Percentiles rank a stretch among this genome's conserved stretches.
Conservation (phyloP, 1,139 yeast species). For the Pichia sp. region DNA sequence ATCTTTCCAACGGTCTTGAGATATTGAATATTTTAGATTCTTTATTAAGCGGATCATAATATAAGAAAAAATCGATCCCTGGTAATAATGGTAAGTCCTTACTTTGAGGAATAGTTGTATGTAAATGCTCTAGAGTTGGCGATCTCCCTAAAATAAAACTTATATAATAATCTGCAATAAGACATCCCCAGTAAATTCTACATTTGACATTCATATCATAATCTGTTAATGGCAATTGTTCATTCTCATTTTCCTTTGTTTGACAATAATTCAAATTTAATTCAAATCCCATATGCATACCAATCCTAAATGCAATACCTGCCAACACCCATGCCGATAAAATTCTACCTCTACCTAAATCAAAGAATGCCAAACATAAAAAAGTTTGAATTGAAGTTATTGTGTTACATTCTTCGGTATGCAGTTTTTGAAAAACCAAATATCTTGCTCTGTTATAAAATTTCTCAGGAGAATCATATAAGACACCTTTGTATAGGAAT, state of each 20-base stretch:
- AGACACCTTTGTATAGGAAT: constrained; percentile 4
- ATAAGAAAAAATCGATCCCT: constrained; percentile 10
- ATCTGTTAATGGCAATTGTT: constrained; percentile 2
- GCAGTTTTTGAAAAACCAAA: constrained; percentile 8
- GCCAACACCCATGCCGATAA: constrained; percentile 13
- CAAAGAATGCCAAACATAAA: constrained; percentile 9
- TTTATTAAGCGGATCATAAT: constrained; percentile 3
- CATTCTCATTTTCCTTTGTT: background rate
- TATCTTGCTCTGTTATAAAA: constrained; percentile 9
- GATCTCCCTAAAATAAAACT: constrained; percentile 9
- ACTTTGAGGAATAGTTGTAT: constrained; percentile 7
- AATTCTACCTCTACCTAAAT: constrained; percentile 10
- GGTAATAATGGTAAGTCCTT: constrained; percentile 9
- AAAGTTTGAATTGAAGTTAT: constrained; percentile 10
- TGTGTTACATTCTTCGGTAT: constrained; percentile 3
- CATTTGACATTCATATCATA: constrained; percentile 9
- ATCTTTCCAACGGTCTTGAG: constrained; percentile 7
- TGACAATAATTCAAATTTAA: background rate
- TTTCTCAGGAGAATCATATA: constrained; percentile 7
- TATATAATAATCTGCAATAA: constrained; percentile 10
- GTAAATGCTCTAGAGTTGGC: constrained; percentile 5
- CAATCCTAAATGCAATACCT: constrained; percentile 13
- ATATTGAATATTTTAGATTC: constrained; percentile 4
- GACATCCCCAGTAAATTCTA: constrained; percentile 13
- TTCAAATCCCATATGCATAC: constrained; percentile 10